Evolutionary conservation across 2,329 filamentous ascomycete genomes (phyloP).

Genomic region (Scopulariopsis brevicaulis): DNA sequence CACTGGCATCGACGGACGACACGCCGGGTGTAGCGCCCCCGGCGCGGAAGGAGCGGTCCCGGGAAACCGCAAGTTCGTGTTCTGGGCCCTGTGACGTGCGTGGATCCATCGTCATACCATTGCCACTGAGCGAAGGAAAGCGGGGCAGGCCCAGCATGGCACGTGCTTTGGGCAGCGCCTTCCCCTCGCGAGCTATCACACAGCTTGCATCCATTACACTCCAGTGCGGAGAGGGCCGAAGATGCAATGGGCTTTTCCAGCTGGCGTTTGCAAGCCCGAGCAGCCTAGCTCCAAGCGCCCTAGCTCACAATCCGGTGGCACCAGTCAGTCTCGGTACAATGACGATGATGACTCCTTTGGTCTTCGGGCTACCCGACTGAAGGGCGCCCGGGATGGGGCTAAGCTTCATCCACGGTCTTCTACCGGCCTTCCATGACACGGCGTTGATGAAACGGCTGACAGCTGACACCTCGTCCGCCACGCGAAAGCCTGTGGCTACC

Average conservation of each 20-base stretch:
- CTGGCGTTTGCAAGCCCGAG: too few relatives aligned
- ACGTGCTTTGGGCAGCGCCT: background rate
- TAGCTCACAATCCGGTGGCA: too few relatives aligned
- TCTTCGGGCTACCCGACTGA: background rate
- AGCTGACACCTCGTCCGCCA: background rate
- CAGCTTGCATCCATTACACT: too few relatives aligned
- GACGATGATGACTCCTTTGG: too few relatives aligned
- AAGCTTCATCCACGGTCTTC: background rate
- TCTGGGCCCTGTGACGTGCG: background rate
- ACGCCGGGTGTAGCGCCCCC: background rate
- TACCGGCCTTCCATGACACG: background rate
- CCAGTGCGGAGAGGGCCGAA: too few relatives aligned
- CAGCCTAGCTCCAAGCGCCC: too few relatives aligned
- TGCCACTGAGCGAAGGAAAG: background rate
- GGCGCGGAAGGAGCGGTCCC: background rate
- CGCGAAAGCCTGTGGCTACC: background rate
- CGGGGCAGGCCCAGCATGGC: background rate
- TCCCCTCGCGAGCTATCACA: background rate
- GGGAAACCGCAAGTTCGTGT: background rate
- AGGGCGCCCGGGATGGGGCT: background rate
- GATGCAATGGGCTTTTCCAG: too few relatives aligned
- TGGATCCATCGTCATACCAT: background rate
- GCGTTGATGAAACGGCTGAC: background rate
- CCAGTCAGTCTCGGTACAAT: background rate
- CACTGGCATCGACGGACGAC: background rate